Conservation (phyloP, 495 filamentous ascomycete species). For the Penicillium egyptiacum region DNA sequence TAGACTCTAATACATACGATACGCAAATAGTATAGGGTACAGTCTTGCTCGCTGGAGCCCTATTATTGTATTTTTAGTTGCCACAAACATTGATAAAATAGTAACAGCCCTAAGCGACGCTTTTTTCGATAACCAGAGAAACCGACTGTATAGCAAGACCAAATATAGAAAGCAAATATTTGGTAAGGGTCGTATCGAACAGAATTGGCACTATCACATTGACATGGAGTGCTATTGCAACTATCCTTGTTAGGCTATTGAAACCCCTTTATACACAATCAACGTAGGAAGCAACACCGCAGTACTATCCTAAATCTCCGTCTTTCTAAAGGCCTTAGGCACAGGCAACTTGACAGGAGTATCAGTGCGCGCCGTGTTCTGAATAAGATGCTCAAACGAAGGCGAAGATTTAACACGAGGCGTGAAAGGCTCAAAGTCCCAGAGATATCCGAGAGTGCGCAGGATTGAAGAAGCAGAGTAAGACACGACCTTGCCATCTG, state of each 20-base stretch:
- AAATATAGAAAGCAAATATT: too few species aligned
- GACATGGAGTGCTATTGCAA: not conserved
- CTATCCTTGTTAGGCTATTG: not conserved
- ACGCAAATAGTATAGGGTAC: too few species aligned
- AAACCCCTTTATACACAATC: too few species aligned
- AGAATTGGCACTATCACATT: not conserved
- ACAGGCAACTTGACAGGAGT: conserved; percentile 26
- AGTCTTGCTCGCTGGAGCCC: too few species aligned
- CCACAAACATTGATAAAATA: too few species aligned
- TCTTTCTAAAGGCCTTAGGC: conserved; percentile 18
- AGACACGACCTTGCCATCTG: conserved; percentile 30
- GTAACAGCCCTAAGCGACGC: too few species aligned
- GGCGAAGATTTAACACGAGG: conserved; percentile 40
- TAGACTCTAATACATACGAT: too few species aligned
- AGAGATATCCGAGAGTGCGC: conserved; percentile 43
- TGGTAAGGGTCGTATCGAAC: not conserved
- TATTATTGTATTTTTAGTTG: too few species aligned
- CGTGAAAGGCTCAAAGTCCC: conserved; percentile 47
- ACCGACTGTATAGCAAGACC: too few species aligned
- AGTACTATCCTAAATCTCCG: conserved; percentile 1
- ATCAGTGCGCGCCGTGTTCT: conserved; percentile 17
- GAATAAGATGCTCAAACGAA: conserved; percentile 46
- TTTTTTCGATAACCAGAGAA: too few species aligned
- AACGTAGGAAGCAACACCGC: not conserved
- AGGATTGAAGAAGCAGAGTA: conserved; percentile 44